These are phyloP conservation scores for Lanmaoa pseudosensibilis DNA, from an alignment of 768 basidiomycete genomes.

Conservation along the genomic window DNA sequence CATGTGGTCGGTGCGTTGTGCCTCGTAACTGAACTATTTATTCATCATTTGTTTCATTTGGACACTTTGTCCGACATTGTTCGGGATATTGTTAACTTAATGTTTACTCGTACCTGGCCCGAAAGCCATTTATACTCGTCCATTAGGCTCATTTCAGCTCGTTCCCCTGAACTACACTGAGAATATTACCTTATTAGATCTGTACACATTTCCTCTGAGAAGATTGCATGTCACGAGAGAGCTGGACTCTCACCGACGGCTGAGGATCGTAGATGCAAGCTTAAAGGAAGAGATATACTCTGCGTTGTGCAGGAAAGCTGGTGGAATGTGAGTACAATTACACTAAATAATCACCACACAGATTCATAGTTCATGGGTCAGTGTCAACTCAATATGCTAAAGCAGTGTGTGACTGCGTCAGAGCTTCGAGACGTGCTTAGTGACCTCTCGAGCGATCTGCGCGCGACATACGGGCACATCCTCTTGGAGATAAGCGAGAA, in stretches of 20 bases:
- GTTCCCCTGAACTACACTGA: too few species aligned
- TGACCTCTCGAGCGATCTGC: conserved; percentile 1
- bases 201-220: too few species aligned
- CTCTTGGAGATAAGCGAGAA: not conserved
- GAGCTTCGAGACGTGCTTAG: not conserved
- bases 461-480: conserved; percentile 1
- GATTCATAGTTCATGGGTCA: not conserved
- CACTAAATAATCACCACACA: too few species aligned
- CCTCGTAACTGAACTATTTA: too few species aligned
- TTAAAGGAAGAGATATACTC: conserved; percentile 6
- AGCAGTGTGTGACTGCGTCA: not conserved
- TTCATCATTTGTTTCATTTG: too few species aligned
- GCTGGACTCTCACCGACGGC: conserved; percentile 2
- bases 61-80: too few species aligned
- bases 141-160: too few species aligned
- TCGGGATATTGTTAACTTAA: too few species aligned
- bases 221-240: conserved; percentile 1
- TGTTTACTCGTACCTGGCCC: too few species aligned
- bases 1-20: too few species aligned
- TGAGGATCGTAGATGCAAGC: not conserved
- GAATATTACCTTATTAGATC: too few species aligned
- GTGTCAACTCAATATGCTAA: conserved; percentile 5
- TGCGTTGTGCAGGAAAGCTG: not conserved
- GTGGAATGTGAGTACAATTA: conserved; percentile 17
- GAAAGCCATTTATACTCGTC: too few species aligned